phyloP scores from a whole-genome alignment of 805 yeast species.

The Myxozyma monticola region DNA sequence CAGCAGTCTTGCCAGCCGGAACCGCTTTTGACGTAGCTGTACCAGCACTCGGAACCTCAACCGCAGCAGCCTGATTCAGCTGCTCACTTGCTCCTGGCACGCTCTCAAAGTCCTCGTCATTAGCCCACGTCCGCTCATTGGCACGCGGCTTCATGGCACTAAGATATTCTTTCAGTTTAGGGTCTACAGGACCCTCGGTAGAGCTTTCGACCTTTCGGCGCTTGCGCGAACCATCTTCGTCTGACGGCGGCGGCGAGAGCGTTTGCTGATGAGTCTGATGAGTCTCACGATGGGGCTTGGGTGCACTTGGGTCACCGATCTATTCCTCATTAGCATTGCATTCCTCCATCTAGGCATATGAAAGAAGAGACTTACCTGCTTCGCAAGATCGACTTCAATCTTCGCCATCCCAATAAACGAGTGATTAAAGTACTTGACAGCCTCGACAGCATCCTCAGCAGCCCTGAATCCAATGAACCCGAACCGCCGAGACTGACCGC shows the following conservation, averaged over 20 bases:
- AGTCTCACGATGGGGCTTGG: slow-evolving; percentile 6
- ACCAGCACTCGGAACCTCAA: not conserved
- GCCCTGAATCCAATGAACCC: slow-evolving; percentile 87
- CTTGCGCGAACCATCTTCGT: not conserved
- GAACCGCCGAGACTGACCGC: slow-evolving; percentile 87
- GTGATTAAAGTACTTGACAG: slow-evolving; percentile 71
- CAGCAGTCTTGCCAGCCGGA: slow-evolving; percentile 29
- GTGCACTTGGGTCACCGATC: slow-evolving; percentile 21
- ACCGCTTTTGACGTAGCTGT: not conserved
- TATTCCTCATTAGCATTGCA: not conserved
- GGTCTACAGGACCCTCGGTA: no score
- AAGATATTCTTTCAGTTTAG: slow-evolving; percentile 76
- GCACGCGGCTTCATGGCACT: slow-evolving; percentile 77
- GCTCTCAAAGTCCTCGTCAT: slow-evolving; percentile 44
- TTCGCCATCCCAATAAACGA: slow-evolving; percentile 82
- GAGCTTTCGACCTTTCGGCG: not conserved
- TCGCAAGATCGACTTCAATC: slow-evolving; percentile 78
- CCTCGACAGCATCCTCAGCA: slow-evolving; percentile 71
- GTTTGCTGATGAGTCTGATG: not conserved
- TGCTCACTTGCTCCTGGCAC: not conserved
- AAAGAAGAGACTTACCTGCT: slow-evolving; percentile 45
- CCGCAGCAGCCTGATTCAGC: not conserved
- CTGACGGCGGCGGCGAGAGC: slow-evolving; percentile 5
- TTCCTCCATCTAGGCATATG: not conserved
- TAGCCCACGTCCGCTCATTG: slow-evolving; percentile 73